phyloP scores from a whole-genome alignment of 2,329 filamentous ascomycete species.

The Chrysosporium queenslandicum region DNA sequence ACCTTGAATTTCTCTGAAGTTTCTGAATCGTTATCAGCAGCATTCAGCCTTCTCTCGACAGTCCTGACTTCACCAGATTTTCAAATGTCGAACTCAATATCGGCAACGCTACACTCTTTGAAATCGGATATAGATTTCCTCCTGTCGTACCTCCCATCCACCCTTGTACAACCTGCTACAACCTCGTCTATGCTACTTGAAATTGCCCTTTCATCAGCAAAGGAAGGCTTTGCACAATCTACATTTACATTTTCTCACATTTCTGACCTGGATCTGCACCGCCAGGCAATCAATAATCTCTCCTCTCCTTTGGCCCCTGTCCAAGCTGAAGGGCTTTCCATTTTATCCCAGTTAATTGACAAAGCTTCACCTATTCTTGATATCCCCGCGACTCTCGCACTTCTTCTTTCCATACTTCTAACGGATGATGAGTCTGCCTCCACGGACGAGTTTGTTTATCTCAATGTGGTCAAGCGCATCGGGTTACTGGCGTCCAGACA shows the following conservation, averaged over 20 bases:
- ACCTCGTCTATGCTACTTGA: slow-evolving; percentile 37
- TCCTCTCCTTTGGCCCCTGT: slow-evolving; percentile 34
- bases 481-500: slow-evolving; percentile 34
- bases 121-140: slow-evolving; percentile 31
- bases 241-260: slow-evolving; percentile 22
- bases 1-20: slow-evolving; percentile 20
- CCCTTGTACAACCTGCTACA: slow-evolving; percentile 30
- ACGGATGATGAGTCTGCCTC: slow-evolving; percentile 28
- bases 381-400: slow-evolving; percentile 34
- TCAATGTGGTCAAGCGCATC: slow-evolving; percentile 36
- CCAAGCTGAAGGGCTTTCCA: slow-evolving; percentile 36
- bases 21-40: slow-evolving; percentile 31
- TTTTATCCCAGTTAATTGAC: slow-evolving; percentile 32
- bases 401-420: slow-evolving; percentile 33
- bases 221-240: slow-evolving; percentile 20
- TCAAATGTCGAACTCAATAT: slow-evolving; percentile 24
- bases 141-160: slow-evolving; percentile 25
- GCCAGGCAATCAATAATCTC: slow-evolving; percentile 33
- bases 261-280: slow-evolving; percentile 33
- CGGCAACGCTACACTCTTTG: slow-evolving; percentile 25
- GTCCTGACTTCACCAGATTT: slow-evolving; percentile 36
- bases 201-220: slow-evolving; percentile 26
- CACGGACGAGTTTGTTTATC: slow-evolving; percentile 37
- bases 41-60: slow-evolving; percentile 36
- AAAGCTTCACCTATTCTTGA: slow-evolving; percentile 36